Evolutionary conservation across 345 rosid species (phyloP).

Genomic region (Camelina laxa): DNA sequence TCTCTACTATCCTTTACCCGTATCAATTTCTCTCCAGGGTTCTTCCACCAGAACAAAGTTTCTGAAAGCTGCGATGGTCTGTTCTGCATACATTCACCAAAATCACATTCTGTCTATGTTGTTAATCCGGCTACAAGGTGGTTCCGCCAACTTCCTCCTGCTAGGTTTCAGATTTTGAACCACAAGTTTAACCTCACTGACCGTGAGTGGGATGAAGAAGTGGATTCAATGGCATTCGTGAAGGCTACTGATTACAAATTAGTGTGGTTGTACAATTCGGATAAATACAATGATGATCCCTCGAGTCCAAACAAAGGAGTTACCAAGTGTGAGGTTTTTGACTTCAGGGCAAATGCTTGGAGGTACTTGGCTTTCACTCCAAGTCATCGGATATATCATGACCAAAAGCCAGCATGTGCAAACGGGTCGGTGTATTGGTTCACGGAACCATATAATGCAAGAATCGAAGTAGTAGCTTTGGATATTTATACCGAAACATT

Average conservation of each 20-base stretch:
- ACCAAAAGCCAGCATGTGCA: background rate
- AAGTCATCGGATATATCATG: background rate
- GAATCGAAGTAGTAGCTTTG: too few relatives aligned
- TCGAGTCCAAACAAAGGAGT: background rate
- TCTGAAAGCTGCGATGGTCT: background rate
- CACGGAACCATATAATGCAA: too few relatives aligned
- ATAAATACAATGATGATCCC: background rate
- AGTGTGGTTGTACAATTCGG: background rate
- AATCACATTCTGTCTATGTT: background rate
- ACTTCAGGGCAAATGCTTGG: background rate
- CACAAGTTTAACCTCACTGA: too few relatives aligned
- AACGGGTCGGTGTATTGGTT: too few relatives aligned
- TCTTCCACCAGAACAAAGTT: too few relatives aligned
- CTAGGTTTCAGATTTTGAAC: background rate
- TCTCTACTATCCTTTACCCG: background rate
- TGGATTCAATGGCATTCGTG: background rate
- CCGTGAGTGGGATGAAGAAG: too few relatives aligned
- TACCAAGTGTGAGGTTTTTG: background rate
- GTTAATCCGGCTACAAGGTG: background rate
- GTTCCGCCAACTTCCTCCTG: background rate
- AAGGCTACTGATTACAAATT: background rate
- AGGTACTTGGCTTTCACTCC: background rate
- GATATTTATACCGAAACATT: constrained; percentile 18
- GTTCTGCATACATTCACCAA: background rate
- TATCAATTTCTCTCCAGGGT: background rate